Evolutionary conservation across 2,329 filamentous ascomycete genomes (phyloP).

Genomic region (Thelonectria blattea): DNA sequence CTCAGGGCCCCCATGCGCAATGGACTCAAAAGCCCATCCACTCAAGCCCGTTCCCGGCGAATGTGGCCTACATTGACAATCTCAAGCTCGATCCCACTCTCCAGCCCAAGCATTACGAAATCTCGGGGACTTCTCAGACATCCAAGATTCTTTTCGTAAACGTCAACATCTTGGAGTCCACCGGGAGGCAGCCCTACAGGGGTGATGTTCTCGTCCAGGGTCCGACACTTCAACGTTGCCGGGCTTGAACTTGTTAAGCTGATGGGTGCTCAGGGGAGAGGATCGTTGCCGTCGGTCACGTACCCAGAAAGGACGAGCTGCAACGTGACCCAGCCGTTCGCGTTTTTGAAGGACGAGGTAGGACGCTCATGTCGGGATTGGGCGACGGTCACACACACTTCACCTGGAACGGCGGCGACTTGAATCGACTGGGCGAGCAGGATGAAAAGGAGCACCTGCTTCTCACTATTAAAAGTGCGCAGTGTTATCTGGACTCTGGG

Average conservation of each 20-base stretch:
- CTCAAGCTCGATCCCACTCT: conserved; percentile 4
- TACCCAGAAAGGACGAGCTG: not conserved
- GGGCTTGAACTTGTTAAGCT: too few species aligned
- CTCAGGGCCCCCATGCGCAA: conserved; percentile 7
- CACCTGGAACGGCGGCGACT: conserved; percentile 26
- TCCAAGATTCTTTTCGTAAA: conserved; percentile 7
- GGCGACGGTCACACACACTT: conserved; percentile 26
- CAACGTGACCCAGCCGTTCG: conserved; percentile 9
- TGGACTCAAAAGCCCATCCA: not conserved
- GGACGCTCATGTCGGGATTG: conserved; percentile 24
- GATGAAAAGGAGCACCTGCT: conserved; percentile 25
- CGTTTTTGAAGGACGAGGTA: conserved; percentile 17
- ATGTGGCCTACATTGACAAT: conserved; percentile 12
- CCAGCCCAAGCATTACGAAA: conserved; percentile 7
- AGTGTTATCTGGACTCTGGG: conserved; percentile 26
- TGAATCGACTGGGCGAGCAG: conserved; percentile 19
- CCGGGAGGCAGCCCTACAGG: conserved; percentile 7
- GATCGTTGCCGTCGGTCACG: not conserved
- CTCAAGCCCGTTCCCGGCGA: not conserved
- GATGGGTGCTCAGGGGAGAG: not conserved
- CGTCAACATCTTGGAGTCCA: conserved; percentile 12
- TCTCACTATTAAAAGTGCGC: conserved; percentile 20
- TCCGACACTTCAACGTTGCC: not conserved
- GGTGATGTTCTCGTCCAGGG: conserved; percentile 13
- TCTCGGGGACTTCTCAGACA: not conserved